Evolutionary conservation across 148 eudicot genomes (phyloP), one percentile per base, ranked within the genome.

Genomic region (Dianthus caryophyllus): DNA sequence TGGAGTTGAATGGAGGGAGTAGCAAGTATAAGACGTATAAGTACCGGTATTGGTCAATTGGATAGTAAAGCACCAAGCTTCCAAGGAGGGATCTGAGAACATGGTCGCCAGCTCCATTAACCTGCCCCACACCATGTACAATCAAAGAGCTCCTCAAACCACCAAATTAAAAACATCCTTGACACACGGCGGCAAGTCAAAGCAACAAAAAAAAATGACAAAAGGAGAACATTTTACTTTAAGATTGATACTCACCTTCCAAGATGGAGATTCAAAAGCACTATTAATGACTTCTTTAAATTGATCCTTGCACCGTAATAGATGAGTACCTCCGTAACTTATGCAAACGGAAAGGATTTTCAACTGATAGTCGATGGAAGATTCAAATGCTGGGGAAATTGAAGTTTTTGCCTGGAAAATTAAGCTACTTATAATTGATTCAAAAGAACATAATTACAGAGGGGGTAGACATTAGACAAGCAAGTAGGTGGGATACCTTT

Each of bases 81-180:
- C 97, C 96, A 67, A 94, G 86, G 69, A 94, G 90, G 68, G 97
- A 85, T 49, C 99, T 91, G 22, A 94, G 96, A 69, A 94, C 79
- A 76, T 90, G 90, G 68, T 90, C 99, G 48, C 99, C 97, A 71
- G 93, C 97, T 46, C 96, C 91, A 74, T 94, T 94, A 72, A 94
- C 96, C 99, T 94, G 83, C 73, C 72, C 75, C 56, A 64, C 68
- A 77, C 21, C 43, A 60, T 70, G 72, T 9, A 29, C 18, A 64
- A 68, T 48, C 43, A 62, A 18, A 30, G 47, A 63, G 24, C 52
- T 63, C 20, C 51, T 12, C 14, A 63, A 8, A 41, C 38, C 49
- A 25, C 55, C 38, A 72, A 44, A 43, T 18, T 43, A 14, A 25
- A 58, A 49, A 38, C 24, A 50, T 27, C 53, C 24, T 70, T 15